These are phyloP conservation scores for Talaromyces sp. DNA, from an alignment of 2,329 filamentous ascomycete genomes.

Conservation along the genomic window DNA sequence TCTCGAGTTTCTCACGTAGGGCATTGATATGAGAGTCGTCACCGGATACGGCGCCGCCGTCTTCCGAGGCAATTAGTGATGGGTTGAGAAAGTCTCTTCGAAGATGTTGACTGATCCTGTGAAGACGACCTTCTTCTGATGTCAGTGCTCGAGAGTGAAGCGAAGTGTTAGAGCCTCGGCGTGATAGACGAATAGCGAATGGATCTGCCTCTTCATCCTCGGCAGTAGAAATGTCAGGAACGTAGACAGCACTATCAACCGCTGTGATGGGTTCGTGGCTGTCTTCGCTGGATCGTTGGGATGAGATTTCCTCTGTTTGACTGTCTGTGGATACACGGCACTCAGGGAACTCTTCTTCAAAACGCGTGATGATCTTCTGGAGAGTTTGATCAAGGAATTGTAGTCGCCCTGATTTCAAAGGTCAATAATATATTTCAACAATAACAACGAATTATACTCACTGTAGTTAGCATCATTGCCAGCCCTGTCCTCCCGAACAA, in stretches of 20 bases:
- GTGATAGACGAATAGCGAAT: constrained; percentile 50
- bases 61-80: constrained; percentile 38
- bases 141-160: constrained; percentile 62
- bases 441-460: constrained; percentile 44
- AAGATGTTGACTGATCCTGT: constrained; percentile 64
- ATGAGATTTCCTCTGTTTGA: constrained; percentile 27
- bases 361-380: constrained; percentile 86
- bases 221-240: constrained; percentile 28
- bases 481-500: constrained; percentile 68
- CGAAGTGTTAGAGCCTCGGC: constrained; percentile 64
- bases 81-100: constrained; percentile 60
- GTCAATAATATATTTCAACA: constrained; percentile 28
- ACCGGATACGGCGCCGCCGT: constrained; percentile 32
- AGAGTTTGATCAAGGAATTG: constrained; percentile 86
- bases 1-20: constrained; percentile 43
- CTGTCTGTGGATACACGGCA: constrained; percentile 31
- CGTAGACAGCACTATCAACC: constrained; percentile 34
- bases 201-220: constrained; percentile 43
- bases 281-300: constrained; percentile 35
- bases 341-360: constrained; percentile 94
- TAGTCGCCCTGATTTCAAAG: constrained; percentile 57
- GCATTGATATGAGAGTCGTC: constrained; percentile 46
- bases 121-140: constrained; percentile 67
- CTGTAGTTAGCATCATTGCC: constrained; percentile 74
- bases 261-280: constrained; percentile 21